Evolutionary conservation across 495 filamentous ascomycete species (phyloP), one percentile per base, ranked within the genome.

Genomic region (Hyaloscypha variabilis): DNA sequence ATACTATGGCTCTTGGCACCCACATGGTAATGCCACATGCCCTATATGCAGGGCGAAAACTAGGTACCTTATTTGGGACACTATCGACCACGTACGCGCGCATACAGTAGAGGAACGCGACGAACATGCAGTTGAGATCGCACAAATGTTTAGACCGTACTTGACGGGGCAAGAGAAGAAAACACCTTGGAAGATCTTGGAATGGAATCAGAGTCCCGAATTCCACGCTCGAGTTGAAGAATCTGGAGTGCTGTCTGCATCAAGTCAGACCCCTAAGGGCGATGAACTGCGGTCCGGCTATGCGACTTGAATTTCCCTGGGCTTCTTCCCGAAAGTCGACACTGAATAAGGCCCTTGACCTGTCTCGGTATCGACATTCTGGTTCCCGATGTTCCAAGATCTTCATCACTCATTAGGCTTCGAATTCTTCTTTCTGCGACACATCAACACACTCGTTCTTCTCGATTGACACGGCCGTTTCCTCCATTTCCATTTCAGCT

Each of bases 71-170:
- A n/a, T n/a, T n/a, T n/a, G n/a, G n/a, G n/a, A n/a, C n/a, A 24
- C 52, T 51, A 4, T 29, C 24, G 5, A 19, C 4, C 59, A 61
- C 23, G 26, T 61, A 11, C 10, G 19, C 8, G 2, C 4, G n/a
- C 59, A 61, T 23, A 49, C 39, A 2, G 52, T 17, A 1, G 36
- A 50, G 24, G 36, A 61, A 26, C 36, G 59, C 10, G 8, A 10
- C 25, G 8, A 25, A 19, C 42, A 51, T 21, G 42, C 42, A n/a
- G 6, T 11, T 23, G 25, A 46, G 14, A n/a, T 61, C 29, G 23
- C 36, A 26, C 39, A 61, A 25, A 26, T 61, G 42, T 50, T 61
- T 13, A 61, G 59, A 25, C 59, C 59, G 4, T 61, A 30, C 24
- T 24, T 61, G 23, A 31, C 14, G 46, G 59, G 59, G 59, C 25